Base-by-base conservation (phyloP, 257 asterid species). In the Nicotiana otophora region DNA sequence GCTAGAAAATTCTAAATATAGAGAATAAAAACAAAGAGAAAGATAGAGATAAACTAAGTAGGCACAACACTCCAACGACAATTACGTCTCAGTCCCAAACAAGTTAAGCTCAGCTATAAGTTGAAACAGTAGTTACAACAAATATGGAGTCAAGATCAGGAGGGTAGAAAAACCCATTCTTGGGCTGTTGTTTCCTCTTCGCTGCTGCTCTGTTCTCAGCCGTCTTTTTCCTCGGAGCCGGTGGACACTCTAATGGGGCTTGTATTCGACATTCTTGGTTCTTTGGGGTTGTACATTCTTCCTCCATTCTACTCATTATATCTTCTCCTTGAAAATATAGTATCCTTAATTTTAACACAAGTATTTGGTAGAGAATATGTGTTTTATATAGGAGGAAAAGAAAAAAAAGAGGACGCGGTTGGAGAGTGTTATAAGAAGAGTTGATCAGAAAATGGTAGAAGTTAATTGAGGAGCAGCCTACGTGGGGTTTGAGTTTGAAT, bases 281-380 rank as follows among this genome's bases (percentile, higher is more conserved):
- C 85, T 84, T 92, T 7, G 98, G 98, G 1, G 98, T 92, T 11
- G 93, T 83, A 60, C 98, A 93, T 69, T 85, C 95, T 81, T 87
- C 88, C 33, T 88, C 86, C 84, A n/a, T 70, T 1, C 17, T 42
- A 39, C 34, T 64, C 70, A 30, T 28, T 2, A 14, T 64, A 1
- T 8, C 4, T 54, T 63, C 3, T 20, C 26, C 15, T 61, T 23
- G 16, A 64, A 10, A 63, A 28, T 2, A 12, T 64, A 11, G 70
- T 64, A 64, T 39, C 60, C 60, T 5, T 54, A 54, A 54, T 14
- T 54, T 14, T 54, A 54, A 69, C 17, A 69, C 31, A 68, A 48
- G 16, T n/a, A 39, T 10, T 33, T 16, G n/a, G 16, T 34, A 7
- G 78, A 70, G 36, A 70, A 70, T 70, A 1, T 70, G 34, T 70